Evolutionary conservation across 2,329 filamentous ascomycete species (phyloP), one percentile per base, ranked within the genome.

Genomic region (Fusarium sublunatum): DNA sequence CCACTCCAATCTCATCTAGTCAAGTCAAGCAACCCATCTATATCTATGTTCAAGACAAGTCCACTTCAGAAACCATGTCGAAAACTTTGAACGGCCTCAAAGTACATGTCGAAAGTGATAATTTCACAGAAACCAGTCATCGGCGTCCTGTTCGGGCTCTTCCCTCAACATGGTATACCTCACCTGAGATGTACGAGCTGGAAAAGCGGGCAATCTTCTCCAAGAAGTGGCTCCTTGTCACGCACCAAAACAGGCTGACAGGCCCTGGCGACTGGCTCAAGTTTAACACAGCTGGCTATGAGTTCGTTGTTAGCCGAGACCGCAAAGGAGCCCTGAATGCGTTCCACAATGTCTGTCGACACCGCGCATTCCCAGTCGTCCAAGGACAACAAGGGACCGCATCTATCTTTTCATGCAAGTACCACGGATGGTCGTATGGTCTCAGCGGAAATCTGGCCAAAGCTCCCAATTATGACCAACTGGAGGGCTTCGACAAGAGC

Each of bases 271-370:
- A 87, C 68, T 89, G 82, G 73, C 76, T 86, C 39, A 79, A 81
- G 25, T 87, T 81, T 58, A 78, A 82, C 12, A 70, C 84, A 4
- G 82, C 84, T 2, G 84, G 81, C 2, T 86, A 82, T 73, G 77
- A 83, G 19, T 84, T 87, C 68, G 75, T 87, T 58, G 72, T 87
- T 12, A 49, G 41, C 10, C 64, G 66, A 9, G 67, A 69, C 32
- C 48, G 60, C 8, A 75, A 81, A 8, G 80, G 80, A 12, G 78
- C 79, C 15, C 15, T 87, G 71, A 82, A 84, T 45, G 85, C 80
- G 8, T 87, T 88, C 67, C 86, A 88, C 73, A 88, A 88, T 65
- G 77, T 88, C n/a, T 88, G 86, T 73, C 76, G 86, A 2, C 86
- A 88, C 67, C 78, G 86, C 4, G 86, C 86, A 8, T 88, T 83